Conservation (phyloP, 2,329 filamentous ascomycete genomes). For the Aspergillus uvarum region DNA sequence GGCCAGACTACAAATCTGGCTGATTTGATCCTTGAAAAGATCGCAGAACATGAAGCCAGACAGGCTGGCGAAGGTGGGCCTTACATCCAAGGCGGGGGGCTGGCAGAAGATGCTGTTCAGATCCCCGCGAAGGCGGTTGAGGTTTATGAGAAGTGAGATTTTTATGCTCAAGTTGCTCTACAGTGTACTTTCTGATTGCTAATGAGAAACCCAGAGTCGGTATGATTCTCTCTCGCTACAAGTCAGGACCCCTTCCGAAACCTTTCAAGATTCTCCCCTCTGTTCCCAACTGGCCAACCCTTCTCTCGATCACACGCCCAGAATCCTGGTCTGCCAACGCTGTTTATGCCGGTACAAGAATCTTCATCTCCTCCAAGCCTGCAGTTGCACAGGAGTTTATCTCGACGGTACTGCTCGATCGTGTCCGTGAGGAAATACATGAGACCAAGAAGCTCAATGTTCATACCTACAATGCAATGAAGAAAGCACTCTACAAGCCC, state of each 20-base stretch:
- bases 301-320: conserved; percentile 79
- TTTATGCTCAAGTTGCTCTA: not conserved
- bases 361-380: conserved; percentile 86
- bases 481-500: conserved; percentile 91
- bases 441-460: conserved; percentile 95
- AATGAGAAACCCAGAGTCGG: conserved; percentile 62
- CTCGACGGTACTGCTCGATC: conserved; percentile 80
- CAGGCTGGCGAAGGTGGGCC: conserved; percentile 48
- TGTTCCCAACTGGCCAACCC: conserved; percentile 86
- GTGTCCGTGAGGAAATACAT: conserved; percentile 89
- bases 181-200: conserved; percentile 12
- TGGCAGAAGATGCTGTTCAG: conserved; percentile 77
- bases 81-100: conserved; percentile 53
- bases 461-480: conserved; percentile 89
- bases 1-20: conserved; percentile 74
- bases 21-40: conserved; percentile 90
- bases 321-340: conserved; percentile 77
- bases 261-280: conserved; percentile 96
- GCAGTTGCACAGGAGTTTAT: conserved; percentile 79
- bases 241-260: conserved; percentile 93
- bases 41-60: conserved; percentile 81
- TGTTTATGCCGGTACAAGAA: conserved; percentile 82
- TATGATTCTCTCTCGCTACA: conserved; percentile 85
- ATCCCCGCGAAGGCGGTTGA: conserved; percentile 89
- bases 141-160: conserved; percentile 77